phyloP scores from a whole-genome alignment of 108 stramenopile genomes.

The Skeletonema marinoi region DNA sequence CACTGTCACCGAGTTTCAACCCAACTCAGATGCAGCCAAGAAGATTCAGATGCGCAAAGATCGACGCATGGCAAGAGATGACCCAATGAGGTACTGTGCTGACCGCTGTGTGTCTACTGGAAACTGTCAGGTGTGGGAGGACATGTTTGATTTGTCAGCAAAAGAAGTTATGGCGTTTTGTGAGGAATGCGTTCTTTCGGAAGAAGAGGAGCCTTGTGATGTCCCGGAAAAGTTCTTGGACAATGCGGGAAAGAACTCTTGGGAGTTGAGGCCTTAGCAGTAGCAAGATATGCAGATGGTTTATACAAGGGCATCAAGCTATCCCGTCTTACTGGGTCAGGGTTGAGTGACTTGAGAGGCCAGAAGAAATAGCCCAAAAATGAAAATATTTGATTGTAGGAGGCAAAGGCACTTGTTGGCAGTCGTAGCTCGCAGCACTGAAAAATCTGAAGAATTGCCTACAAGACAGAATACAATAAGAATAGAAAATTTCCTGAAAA shows the following conservation, averaged over 20 bases:
- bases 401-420: background rate
- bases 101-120: conserved; percentile 85
- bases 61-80: conserved; percentile 57
- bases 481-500: too few relatives aligned
- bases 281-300: too few relatives aligned
- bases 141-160: conserved; percentile 63
- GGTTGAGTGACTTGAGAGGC: background rate
- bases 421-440: background rate
- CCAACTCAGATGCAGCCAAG: conserved; percentile 11
- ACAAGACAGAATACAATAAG: too few relatives aligned
- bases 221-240: conserved; percentile 59
- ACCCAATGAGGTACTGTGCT: conserved; percentile 75
- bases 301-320: background rate
- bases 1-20: conserved; percentile 12
- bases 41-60: conserved; percentile 54
- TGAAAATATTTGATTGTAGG: background rate
- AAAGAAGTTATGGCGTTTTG: conserved; percentile 72
- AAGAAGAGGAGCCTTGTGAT: conserved; percentile 73
- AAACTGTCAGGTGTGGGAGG: conserved; percentile 78
- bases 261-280: conserved; percentile 14
- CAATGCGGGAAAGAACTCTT: conserved; percentile 32
- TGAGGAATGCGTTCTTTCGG: conserved; percentile 75
- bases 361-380: background rate
- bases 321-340: background rate
- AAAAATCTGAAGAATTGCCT: background rate